Evolutionary conservation across 176 grass and related monocot genomes (phyloP).

Genomic region (Triticum dicoccoides): DNA sequence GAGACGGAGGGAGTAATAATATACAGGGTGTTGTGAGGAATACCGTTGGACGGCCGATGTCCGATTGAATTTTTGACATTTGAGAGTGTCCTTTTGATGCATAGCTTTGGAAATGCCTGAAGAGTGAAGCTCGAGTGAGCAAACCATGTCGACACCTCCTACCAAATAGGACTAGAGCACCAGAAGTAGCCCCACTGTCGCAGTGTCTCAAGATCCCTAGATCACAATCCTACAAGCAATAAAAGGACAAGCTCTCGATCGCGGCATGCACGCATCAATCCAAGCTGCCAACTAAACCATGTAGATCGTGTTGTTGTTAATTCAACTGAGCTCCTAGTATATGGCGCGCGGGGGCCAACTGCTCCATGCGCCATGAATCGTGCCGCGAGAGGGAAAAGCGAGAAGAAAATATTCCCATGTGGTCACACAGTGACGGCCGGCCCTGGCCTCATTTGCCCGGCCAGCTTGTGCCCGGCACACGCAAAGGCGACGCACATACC

Average conservation of each 20-base stretch:
- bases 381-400: conserved; percentile 5
- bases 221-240: neutral
- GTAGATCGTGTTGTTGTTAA: neutral
- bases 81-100: too few relatives aligned
- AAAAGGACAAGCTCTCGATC: neutral
- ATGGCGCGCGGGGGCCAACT: conserved; percentile 7
- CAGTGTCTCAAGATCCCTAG: neutral
- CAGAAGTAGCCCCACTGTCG: neutral
- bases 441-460: neutral
- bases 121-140: neutral
- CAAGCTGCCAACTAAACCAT: neutral
- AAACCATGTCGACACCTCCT: conserved; percentile 1
- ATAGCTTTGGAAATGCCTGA: too few relatives aligned
- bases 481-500: neutral
- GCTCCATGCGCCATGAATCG: conserved; percentile 38
- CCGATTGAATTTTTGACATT: too few relatives aligned
- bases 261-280: neutral
- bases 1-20: too few relatives aligned
- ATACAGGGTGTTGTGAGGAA: too few relatives aligned
- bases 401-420: neutral
- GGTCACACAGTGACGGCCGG: neutral
- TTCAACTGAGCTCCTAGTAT: neutral
- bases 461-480: conserved; percentile 32
- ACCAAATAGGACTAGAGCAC: neutral
- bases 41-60: too few relatives aligned